Evolutionary conservation across 1,284 basidiomycete species (phyloP), one percentile per base, ranked within the genome.

Genomic region (Ustilago loliicola): DNA sequence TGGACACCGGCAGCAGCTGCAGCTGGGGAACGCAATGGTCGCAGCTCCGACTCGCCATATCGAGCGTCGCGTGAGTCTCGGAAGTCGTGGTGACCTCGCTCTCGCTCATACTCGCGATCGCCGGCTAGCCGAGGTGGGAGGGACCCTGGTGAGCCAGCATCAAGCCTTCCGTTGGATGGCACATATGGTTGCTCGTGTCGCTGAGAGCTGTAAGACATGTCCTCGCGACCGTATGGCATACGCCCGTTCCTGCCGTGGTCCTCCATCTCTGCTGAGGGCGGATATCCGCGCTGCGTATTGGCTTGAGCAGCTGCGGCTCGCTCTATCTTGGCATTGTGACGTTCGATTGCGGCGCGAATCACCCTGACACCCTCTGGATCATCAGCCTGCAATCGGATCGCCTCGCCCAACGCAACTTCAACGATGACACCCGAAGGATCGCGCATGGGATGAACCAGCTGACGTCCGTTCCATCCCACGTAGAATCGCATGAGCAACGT

Each of bases 391-490:
- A 82, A 50, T n/a, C 72, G 61, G 45, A 85, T 80, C 29, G 50
- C 63, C 47, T 63, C 75, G 50, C 81, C 83, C 1, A 83, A 66
- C 17, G 74, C 47, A 11, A 83, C 30, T 59, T 83, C 81, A 47
- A 71, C 57, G 23, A 80, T 54, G 40, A 29, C 48, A n/a, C 73
- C 77, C 10, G 54, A 13, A 7, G 63, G 36, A 40, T 81, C 79
- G 36, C 71, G 72, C 19, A 79, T 61, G 0, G 83, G 77, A 40
- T 82, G 84, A 2, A 86, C 75, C 27, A 86, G 75, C n/a, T 61
- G 62, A n/a, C 76, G 70, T 13, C 85, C 85, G 53, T 85, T 80
- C 84, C 84, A 86, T 27, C 78, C 85, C 36, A 86, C 58, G 61
- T 79, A 80, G 72, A 79, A 85, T 25, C 68, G 70, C 65, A 79